Conservation (phyloP, 2,329 filamentous ascomycete genomes). For the Colletotrichum phormii region DNA sequence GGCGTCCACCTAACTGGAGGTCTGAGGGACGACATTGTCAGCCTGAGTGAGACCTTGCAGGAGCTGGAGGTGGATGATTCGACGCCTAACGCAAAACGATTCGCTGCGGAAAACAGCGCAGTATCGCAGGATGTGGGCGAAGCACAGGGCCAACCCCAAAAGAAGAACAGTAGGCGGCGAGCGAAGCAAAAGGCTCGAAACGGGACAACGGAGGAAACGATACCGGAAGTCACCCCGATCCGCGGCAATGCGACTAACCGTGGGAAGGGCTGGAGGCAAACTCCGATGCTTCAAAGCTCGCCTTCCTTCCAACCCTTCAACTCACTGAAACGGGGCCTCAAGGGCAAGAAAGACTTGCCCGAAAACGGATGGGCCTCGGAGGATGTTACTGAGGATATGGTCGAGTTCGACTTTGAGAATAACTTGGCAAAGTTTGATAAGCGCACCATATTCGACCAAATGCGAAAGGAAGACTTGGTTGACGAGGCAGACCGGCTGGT, state of each 20-base stretch:
- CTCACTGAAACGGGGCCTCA: slow-evolving; percentile 67
- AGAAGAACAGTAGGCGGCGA: slow-evolving; percentile 42
- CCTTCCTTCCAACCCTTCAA: slow-evolving; percentile 73
- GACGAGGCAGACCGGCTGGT: slow-evolving; percentile 94
- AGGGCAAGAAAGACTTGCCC: slow-evolving; percentile 52
- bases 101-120: background rate
- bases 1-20: slow-evolving; percentile 23
- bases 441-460: slow-evolving; percentile 88
- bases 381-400: slow-evolving; percentile 93
- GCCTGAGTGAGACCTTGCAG: slow-evolving; percentile 40
- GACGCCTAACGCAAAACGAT: slow-evolving; percentile 38
- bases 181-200: slow-evolving; percentile 48
- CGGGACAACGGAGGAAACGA: slow-evolving; percentile 34
- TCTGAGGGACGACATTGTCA: slow-evolving; percentile 13
- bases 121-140: slow-evolving; percentile 26
- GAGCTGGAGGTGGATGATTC: slow-evolving; percentile 40
- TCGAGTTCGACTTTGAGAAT: slow-evolving; percentile 92
- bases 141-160: slow-evolving; percentile 39
- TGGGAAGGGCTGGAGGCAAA: slow-evolving; percentile 70
- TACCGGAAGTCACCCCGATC: slow-evolving; percentile 33
- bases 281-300: slow-evolving; percentile 69
- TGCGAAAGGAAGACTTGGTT: slow-evolving; percentile 86
- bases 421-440: slow-evolving; percentile 97
- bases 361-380: slow-evolving; percentile 95
- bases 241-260: slow-evolving; percentile 40